Conservation (phyloP, 1,284 basidiomycete species). For the Taiwanofungus camphoratus region DNA sequence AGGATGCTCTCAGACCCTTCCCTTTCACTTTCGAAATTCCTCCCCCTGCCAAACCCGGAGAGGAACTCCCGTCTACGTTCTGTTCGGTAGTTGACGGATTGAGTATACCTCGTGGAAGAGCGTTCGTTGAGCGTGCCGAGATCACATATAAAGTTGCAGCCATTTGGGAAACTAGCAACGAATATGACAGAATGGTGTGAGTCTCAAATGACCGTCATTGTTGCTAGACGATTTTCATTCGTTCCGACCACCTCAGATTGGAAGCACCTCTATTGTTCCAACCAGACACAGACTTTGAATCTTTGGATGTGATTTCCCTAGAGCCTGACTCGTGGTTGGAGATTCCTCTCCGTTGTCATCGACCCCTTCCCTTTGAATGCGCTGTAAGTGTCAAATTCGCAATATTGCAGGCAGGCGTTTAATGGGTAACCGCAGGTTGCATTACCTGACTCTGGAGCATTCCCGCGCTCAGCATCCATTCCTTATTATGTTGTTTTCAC, state of each 20-base stretch:
- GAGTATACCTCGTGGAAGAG: slow-evolving; percentile 25
- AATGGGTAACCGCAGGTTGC: slow-evolving; percentile 41
- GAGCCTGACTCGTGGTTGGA: slow-evolving; percentile 57
- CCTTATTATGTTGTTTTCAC: slow-evolving; percentile 69
- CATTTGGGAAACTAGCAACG: slow-evolving; percentile 53
- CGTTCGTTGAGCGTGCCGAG: slow-evolving; percentile 37
- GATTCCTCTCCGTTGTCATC: slow-evolving; percentile 56
- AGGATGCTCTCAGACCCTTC: slow-evolving; percentile 33
- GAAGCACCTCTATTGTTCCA: slow-evolving; percentile 59
- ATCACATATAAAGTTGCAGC: slow-evolving; percentile 52
- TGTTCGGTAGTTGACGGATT: slow-evolving; percentile 26
- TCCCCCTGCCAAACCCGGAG: slow-evolving; percentile 39
- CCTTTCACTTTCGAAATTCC: slow-evolving; percentile 58
- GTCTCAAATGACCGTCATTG: slow-evolving; percentile 21
- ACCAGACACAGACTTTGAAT: slow-evolving; percentile 55
- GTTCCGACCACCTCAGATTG: slow-evolving; percentile 34
- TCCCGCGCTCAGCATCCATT: slow-evolving; percentile 51
- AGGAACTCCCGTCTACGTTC: slow-evolving; percentile 60
- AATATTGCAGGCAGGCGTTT: background rate
- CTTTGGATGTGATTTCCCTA: slow-evolving; percentile 40
- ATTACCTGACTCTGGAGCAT: slow-evolving; percentile 51
- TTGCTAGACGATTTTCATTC: slow-evolving; percentile 7
- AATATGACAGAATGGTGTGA: slow-evolving; percentile 43
- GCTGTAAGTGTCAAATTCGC: slow-evolving; percentile 38
- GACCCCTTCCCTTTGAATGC: slow-evolving; percentile 56